A percentile compares a stretch with the other conserved stretches of the same genome.
Conservation (phyloP, 352 stramenopile genomes). For the Phytophthora sp. region DNA sequence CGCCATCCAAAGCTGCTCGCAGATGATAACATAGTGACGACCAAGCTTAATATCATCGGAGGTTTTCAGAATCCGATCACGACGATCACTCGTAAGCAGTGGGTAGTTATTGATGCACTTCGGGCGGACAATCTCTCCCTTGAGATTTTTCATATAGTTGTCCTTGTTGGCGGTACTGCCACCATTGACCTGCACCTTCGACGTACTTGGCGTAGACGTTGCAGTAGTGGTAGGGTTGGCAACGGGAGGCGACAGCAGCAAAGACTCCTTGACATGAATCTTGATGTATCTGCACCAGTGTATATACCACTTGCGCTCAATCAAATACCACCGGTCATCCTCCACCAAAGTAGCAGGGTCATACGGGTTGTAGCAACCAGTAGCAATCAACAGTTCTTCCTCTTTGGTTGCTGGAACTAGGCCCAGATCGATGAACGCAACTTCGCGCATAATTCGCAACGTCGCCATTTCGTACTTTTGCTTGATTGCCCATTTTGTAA, state of each 20-base stretch:
- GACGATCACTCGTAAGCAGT: constrained; percentile 72
- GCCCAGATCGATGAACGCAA: constrained; percentile 85
- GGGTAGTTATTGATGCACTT: constrained; percentile 88
- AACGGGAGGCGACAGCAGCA: constrained; percentile 24
- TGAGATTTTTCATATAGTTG: constrained; percentile 73
- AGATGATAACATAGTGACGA: constrained; percentile 89
- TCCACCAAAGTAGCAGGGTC: constrained; percentile 71
- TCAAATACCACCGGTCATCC: constrained; percentile 85
- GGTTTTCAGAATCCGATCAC: constrained; percentile 70
- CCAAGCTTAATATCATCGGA: constrained; percentile 79
- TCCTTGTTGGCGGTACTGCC: constrained; percentile 48
- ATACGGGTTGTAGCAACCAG: constrained; percentile 80
- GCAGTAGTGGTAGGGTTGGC: constrained; percentile 14
- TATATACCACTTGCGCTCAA: constrained; percentile 87
- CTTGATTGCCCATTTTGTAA: constrained; percentile 65
- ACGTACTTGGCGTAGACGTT: constrained; percentile 40
- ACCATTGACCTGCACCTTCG: constrained; percentile 39
- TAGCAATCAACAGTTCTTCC: constrained; percentile 77
- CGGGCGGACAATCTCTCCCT: constrained; percentile 81
- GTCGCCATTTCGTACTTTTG: constrained; percentile 82
- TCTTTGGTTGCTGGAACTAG: constrained; percentile 76
- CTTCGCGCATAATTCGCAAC: constrained; percentile 83
- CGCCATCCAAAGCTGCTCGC: constrained; percentile 88
- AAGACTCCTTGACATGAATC: constrained; percentile 43
- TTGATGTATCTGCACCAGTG: constrained; percentile 88